phyloP scores from a whole-genome alignment of 305 asterid species.

The Ajuga reptans region DNA sequence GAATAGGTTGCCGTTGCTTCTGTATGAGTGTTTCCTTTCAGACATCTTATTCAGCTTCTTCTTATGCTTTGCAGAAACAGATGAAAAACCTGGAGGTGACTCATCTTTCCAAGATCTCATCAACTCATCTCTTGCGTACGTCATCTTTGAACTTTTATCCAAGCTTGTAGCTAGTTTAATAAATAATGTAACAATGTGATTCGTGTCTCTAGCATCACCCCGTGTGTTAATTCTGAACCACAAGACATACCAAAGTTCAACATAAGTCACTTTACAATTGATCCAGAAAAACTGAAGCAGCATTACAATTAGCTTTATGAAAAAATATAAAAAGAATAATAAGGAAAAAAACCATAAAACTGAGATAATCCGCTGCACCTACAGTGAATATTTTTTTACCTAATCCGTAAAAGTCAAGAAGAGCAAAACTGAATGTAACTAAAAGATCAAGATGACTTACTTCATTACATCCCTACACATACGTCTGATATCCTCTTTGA shows the following conservation, averaged over 20 bases:
- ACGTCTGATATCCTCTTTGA: slow-evolving; percentile 82
- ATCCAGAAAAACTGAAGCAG: slow-evolving; percentile 4
- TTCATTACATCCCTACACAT: slow-evolving; percentile 94
- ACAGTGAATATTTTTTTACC: not conserved
- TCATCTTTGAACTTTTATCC: slow-evolving; percentile 61
- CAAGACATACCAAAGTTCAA: slow-evolving; percentile 1
- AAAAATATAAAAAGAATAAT: too few species aligned
- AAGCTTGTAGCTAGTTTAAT: slow-evolving; percentile 74
- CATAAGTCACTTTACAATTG: slow-evolving; percentile 5
- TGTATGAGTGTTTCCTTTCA: slow-evolving; percentile 54
- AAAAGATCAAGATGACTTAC: slow-evolving; percentile 38
- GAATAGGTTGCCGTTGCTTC: slow-evolving; percentile 54
- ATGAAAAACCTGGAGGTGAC: slow-evolving; percentile 80
- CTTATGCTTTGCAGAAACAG: slow-evolving; percentile 56
- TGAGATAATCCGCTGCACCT: not conserved
- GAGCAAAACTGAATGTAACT: slow-evolving; percentile 5
- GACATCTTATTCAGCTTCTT: slow-evolving; percentile 46
- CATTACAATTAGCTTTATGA: not conserved
- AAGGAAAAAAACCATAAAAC: not conserved
- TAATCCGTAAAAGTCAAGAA: slow-evolving; percentile 5
- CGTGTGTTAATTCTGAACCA: slow-evolving; percentile 54
- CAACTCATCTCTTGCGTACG: slow-evolving; percentile 45
- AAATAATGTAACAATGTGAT: slow-evolving; percentile 59
- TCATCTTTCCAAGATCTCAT: slow-evolving; percentile 56
- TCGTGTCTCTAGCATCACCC: slow-evolving; percentile 58